Evolutionary conservation across 2,329 filamentous ascomycete species (phyloP).

Genomic region (Beauveria bassiana): DNA sequence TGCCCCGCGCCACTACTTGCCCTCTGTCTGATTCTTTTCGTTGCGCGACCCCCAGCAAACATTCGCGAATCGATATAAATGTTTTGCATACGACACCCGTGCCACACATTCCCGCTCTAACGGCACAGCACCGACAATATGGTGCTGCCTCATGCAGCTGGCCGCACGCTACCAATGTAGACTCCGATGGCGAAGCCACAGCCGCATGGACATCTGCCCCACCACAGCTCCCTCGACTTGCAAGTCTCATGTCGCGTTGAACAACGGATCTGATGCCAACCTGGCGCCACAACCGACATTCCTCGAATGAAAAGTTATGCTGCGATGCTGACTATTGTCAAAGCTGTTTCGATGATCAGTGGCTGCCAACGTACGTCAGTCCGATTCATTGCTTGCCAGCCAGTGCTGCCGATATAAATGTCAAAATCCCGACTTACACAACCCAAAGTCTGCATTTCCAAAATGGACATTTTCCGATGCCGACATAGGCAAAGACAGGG

Average conservation of each 20-base stretch:
- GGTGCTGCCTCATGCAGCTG: background rate
- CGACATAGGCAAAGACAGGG: background rate
- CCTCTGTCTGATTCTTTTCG: background rate
- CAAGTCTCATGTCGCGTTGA: background rate
- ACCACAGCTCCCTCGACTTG: background rate
- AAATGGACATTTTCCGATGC: background rate
- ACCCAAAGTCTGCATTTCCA: background rate
- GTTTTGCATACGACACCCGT: background rate
- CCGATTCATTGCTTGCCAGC: background rate
- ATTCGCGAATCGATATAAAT: conserved; percentile 4
- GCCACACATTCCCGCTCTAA: background rate
- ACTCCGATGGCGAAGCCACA: background rate
- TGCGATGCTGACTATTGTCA: background rate
- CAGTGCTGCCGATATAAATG: background rate
- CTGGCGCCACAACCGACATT: background rate
- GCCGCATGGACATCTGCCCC: background rate
- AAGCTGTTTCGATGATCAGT: background rate
- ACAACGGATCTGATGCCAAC: background rate
- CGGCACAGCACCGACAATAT: background rate
- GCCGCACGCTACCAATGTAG: background rate
- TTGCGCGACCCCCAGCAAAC: background rate
- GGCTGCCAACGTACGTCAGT: no score
- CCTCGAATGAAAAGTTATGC: no score
- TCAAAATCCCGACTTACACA: background rate
- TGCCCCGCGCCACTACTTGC: no score